Evolutionary conservation across 2,329 filamentous ascomycete species (phyloP), one percentile per base, ranked within the genome.

Genomic region (Cercospora sojina): DNA sequence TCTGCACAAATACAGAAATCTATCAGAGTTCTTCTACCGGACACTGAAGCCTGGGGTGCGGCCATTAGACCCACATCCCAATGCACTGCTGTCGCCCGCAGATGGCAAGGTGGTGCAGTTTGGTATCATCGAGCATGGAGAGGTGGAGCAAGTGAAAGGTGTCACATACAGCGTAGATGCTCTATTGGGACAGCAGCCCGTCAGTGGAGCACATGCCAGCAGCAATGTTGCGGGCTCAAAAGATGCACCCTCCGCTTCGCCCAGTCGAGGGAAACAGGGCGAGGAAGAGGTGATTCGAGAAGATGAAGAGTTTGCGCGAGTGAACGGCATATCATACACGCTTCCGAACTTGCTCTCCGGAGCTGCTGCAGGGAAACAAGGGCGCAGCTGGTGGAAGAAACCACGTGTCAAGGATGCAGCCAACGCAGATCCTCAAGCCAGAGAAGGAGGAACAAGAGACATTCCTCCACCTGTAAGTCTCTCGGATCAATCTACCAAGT

Each of bases 111-210:
- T 99, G 55, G 86, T 99, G 27, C 94, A 98, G 74, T 97, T 93
- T 73, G 95, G 95, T 10, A 89, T 88, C 73, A 97, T 99, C 65
- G 90, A 96, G 74, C 88, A 93, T 74, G 93, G 94, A 57, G 92
- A 97, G 75, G 96, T 99, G 51, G 95, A 99, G 79, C 95, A 99
- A 81, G 94, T 99, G 70, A 99, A 99, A 81, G 95, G 95, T 67
- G 95, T 99, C 85, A 99, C 95, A 0, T 99, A 99, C 80, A 96
- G 90, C 71, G 86, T 99, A 63, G 95, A 99, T 77, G 93, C 95
- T 7, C 85, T 99, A 1, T 85, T 99, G 1, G 95, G 95, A 60
- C 79, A 79, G 71, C 65, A 78, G 64, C 72, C 77, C 66, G 68
- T 88, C 86, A 70, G 83, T 83, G 68, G 86, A 84, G 5, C 64